A percentile compares a stretch with the other conserved stretches of the same genome.
Conservation (phyloP, 441 rosid genomes). For the Arabidopsis lyrata region DNA sequence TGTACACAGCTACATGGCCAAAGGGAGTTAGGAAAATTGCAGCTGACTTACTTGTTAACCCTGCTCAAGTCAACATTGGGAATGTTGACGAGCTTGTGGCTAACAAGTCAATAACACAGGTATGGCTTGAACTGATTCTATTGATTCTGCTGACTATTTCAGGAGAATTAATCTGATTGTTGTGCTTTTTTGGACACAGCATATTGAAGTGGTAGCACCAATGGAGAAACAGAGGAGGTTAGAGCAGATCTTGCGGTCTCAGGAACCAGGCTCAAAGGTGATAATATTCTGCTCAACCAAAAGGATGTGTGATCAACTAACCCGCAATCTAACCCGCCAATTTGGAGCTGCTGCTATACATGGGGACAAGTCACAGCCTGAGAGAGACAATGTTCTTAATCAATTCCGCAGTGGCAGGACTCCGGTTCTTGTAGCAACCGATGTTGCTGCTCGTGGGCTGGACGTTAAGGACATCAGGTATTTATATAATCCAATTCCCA, state of each 20-base stretch:
- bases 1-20: constrained; percentile 99
- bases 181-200: constrained; percentile 50
- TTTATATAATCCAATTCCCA: neutral
- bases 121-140: constrained; percentile 34
- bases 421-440: constrained; percentile 98
- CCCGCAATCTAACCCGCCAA: constrained; percentile 80
- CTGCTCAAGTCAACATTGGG: constrained; percentile 98
- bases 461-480: constrained; percentile 98
- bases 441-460: constrained; percentile 99
- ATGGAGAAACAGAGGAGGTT: constrained; percentile 92
- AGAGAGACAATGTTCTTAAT: constrained; percentile 85
- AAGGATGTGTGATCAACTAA: constrained; percentile 97
- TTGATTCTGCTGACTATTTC: constrained; percentile 5
- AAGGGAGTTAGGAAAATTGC: constrained; percentile 98
- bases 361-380: constrained; percentile 98
- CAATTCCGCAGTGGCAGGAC: constrained; percentile 94
- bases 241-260: constrained; percentile 93
- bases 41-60: constrained; percentile 88
- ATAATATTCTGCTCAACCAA: constrained; percentile 96
- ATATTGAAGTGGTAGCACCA: constrained; percentile 78
- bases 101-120: constrained; percentile 98
- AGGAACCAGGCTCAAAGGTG: constrained; percentile 94
- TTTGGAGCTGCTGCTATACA: constrained; percentile 99
- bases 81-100: constrained; percentile 98
- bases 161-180: constrained; percentile 11